These are phyloP conservation scores for Cercophora sp. DNA, from an alignment of 495 filamentous ascomycete genomes.

Conservation along the genomic window DNA sequence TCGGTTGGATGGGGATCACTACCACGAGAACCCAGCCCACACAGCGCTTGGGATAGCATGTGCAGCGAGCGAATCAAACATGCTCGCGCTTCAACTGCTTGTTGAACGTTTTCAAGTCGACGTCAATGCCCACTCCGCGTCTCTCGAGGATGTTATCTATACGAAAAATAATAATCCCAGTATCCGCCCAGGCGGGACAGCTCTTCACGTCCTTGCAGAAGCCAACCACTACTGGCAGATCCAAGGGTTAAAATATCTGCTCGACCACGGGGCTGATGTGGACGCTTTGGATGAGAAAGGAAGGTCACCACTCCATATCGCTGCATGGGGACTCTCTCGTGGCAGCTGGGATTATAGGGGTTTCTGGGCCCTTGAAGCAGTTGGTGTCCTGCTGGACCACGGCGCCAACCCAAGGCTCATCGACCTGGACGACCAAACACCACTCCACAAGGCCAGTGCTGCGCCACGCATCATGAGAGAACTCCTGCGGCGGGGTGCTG, in stretches of 20 bases:
- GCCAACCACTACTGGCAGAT: constrained; percentile 12
- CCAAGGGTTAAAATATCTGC: constrained; percentile 15
- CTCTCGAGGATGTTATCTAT: background rate
- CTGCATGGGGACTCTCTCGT: background rate
- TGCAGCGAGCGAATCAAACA: background rate
- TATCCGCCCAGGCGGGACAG: constrained; percentile 5
- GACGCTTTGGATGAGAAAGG: constrained; percentile 22
- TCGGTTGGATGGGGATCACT: background rate
- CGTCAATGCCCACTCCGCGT: constrained; percentile 5
- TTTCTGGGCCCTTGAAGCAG: background rate
- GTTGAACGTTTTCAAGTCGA: constrained; percentile 13
- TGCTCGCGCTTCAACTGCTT: constrained; percentile 10
- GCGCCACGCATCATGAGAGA: background rate
- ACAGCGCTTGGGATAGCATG: constrained; percentile 9
- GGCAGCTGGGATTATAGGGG: background rate
- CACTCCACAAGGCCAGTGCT: background rate
- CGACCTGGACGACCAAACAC: background rate
- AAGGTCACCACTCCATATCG: background rate
- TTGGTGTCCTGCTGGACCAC: background rate
- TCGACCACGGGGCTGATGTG: constrained; percentile 16
- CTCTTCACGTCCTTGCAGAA: constrained; percentile 14
- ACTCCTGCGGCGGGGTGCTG: background rate
- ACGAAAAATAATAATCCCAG: background rate
- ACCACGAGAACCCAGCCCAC: background rate
- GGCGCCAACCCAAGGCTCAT: background rate